Conservation (phyloP, 495 filamentous ascomycete genomes). For the Jackrogersella multiformis region DNA sequence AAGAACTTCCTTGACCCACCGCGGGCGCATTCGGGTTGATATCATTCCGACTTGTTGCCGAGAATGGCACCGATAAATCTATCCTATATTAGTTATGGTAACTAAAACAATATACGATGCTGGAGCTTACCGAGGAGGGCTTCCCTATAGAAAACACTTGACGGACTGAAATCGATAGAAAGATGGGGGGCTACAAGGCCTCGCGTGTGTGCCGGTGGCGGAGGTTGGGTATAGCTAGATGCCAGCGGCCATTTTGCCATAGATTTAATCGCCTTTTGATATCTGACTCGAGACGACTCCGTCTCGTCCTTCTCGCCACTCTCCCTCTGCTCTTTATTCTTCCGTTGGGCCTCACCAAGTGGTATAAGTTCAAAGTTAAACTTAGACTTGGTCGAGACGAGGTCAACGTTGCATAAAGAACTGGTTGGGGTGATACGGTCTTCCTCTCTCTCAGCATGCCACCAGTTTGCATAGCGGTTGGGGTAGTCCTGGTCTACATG, state of each 20-base stretch:
- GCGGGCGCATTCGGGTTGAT: no score
- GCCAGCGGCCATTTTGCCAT: not conserved
- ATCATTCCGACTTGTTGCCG: not conserved
- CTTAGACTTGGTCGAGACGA: constrained; percentile 22
- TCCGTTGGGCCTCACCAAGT: constrained; percentile 28
- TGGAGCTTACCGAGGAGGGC: constrained; percentile 18
- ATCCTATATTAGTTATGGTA: constrained; percentile 13
- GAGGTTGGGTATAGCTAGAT: not conserved
- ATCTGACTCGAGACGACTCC: constrained; percentile 5
- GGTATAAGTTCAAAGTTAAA: constrained; percentile 42
- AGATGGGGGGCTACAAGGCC: constrained; percentile 11
- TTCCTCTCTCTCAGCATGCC: not conserved
- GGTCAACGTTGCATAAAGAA: constrained; percentile 3
- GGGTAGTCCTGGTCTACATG: constrained; percentile 25
- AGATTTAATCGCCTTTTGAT: not conserved
- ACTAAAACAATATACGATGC: not conserved
- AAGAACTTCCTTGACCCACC: no score
- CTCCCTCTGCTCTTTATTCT: constrained; percentile 33
- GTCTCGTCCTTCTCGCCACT: constrained; percentile 39
- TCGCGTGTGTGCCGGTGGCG: not conserved
- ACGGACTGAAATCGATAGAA: constrained; percentile 29
- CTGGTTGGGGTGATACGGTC: not conserved
- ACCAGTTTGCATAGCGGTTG: not conserved
- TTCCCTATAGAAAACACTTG: not conserved
- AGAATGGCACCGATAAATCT: constrained; percentile 23